Base-by-base conservation (phyloP, 2,329 filamentous ascomycete species). In the Aspergillus fijiensis region DNA sequence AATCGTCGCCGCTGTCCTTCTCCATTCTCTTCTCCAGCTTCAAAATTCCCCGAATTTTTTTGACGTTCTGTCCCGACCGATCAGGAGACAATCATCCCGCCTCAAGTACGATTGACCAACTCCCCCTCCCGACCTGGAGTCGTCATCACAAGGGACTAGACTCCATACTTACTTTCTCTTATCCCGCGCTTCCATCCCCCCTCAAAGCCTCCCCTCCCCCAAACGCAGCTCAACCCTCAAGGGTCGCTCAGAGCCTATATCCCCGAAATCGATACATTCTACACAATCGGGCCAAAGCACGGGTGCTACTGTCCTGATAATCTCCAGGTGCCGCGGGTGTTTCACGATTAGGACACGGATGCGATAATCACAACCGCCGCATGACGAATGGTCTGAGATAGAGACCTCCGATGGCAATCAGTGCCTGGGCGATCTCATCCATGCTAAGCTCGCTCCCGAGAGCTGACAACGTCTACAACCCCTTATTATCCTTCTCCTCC, bases 331-430 rank as follows among this genome's bases (percentile, higher is more conserved):
- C 53, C 53, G 53, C 48, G 53, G 25, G 29, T 48, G 51, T 47
- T 49, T 47, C 53, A 47, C 29, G 42, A 45, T 35, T 55, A 66
- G 65, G 62, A 66, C 62, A 64, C 63, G 65, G 63, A 67, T 68
- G 65, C 62, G 64, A 67, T 62, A 66, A 60, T 52, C 49, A 62
- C 61, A 57, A 57, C 58, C 52, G 45, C 67, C 72, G 67, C 62
- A 75, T 75, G 69, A 72, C 73, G 74, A 70, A 74, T 75, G 74
- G 67, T 69, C 67, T 72, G 65, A 67, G 61, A 60, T 73, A 70
- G 67, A 65, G 65, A 68, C 67, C 63, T 70, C 70, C 69, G 70
- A 75, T 73, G 72, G 71, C 72, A 72, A 67, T 65, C 64, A 65
- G 65, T 68, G 70, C 70, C 72, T 73, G 70, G 67, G 69, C 67